Conservation (phyloP, 2,329 filamentous ascomycete species). For the Metarhizium robertsii region DNA sequence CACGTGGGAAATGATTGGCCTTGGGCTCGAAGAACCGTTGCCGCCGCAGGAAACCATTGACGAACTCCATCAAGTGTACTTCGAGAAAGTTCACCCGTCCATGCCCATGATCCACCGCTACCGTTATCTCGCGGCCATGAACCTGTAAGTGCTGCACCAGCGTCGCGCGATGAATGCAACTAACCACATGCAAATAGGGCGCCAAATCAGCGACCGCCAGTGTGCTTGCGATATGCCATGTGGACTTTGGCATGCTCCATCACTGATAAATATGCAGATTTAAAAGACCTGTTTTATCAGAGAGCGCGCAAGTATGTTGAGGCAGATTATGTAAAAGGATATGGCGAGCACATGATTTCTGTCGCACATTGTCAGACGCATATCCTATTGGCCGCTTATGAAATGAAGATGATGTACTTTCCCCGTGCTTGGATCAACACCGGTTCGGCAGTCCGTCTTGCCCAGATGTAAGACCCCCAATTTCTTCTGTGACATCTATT, state of each 20-base stretch:
- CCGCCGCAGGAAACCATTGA: conserved; percentile 59
- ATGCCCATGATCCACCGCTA: conserved; percentile 83
- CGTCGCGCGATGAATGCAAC: neutral
- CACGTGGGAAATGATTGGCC: conserved; percentile 68
- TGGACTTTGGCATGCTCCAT: conserved; percentile 89
- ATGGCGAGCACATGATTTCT: conserved; percentile 81
- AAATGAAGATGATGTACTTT: conserved; percentile 98
- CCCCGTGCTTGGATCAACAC: conserved; percentile 91
- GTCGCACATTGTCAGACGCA: conserved; percentile 82
- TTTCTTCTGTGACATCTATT: neutral
- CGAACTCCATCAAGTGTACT: conserved; percentile 83
- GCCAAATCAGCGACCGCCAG: conserved; percentile 76
- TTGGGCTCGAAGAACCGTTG: conserved; percentile 50
- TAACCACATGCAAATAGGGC: conserved; percentile 34
- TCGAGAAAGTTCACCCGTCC: conserved; percentile 81
- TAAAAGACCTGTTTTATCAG: conserved; percentile 85
- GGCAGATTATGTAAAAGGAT: conserved; percentile 81
- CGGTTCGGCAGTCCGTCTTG: conserved; percentile 69
- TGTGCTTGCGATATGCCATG: conserved; percentile 86
- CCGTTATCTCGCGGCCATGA: conserved; percentile 81
- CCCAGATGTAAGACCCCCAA: conserved; percentile 58
- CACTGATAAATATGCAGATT: conserved; percentile 66
- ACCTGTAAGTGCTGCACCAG: conserved; percentile 40
- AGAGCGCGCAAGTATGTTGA: conserved; percentile 85
- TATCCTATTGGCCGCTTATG: conserved; percentile 69